Conservation (phyloP, 805 yeast genomes). For the Candida qinlingensis region DNA sequence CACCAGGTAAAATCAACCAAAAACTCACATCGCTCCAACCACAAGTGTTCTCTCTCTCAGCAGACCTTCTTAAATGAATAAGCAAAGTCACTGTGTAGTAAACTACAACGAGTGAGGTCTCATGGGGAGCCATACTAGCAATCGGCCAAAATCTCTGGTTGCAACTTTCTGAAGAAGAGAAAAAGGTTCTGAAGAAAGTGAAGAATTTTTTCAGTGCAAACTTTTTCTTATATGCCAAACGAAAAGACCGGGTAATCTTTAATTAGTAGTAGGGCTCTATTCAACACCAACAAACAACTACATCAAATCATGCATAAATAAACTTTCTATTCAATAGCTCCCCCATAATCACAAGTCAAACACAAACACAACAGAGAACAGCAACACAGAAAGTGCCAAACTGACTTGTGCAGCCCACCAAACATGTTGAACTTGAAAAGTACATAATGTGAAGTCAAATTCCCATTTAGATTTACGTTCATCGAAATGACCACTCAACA, state of each 20-base stretch:
- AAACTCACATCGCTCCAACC: background rate
- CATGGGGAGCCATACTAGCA: background rate
- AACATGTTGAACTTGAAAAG: slow-evolving; percentile 80
- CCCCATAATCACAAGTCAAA: slow-evolving; percentile 11
- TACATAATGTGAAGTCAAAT: slow-evolving; percentile 69
- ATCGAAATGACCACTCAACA: slow-evolving; percentile 69
- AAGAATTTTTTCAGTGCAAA: background rate
- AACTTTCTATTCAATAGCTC: background rate
- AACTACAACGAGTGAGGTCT: background rate
- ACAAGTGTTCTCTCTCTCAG: background rate
- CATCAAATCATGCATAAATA: background rate
- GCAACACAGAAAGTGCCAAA: slow-evolving; percentile 34
- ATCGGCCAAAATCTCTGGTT: slow-evolving; percentile 7
- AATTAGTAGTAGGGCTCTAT: too few species aligned
- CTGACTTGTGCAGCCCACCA: slow-evolving; percentile 89
- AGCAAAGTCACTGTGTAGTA: slow-evolving; percentile 8
- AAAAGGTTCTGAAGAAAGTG: background rate
- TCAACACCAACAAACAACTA: too few species aligned
- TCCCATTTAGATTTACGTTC: slow-evolving; percentile 43
- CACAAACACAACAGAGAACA: slow-evolving; percentile 28
- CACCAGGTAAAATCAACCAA: slow-evolving; percentile 7
- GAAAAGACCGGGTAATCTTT: background rate
- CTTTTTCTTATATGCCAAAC: background rate
- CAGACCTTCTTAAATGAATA: slow-evolving; percentile 13
- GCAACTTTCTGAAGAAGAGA: slow-evolving; percentile 9